phyloP scores from a whole-genome alignment of 2,329 filamentous ascomycete genomes.

The Cordyceps tenuipes region DNA sequence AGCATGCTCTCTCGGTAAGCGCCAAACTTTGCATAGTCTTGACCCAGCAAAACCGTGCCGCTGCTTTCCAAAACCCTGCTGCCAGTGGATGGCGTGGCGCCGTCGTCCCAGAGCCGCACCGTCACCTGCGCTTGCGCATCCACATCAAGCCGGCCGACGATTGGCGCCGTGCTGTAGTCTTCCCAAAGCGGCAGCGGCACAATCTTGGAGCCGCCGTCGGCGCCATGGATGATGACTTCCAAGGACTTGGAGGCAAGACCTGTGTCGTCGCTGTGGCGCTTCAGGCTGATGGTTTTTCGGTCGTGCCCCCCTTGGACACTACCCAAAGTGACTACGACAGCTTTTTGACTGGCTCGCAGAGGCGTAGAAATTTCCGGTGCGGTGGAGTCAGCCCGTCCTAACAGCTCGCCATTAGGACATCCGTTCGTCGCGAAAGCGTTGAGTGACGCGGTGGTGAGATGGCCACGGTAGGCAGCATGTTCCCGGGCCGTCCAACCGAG shows the following conservation, averaged over 20 bases:
- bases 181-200: conserved; percentile 20
- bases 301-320: conserved; percentile 13
- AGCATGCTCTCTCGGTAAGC: conserved; percentile 23
- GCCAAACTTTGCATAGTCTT: conserved; percentile 19
- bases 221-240: conserved; percentile 11
- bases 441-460: conserved; percentile 20
- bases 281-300: conserved; percentile 1
- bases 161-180: conserved; percentile 17
- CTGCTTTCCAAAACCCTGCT: conserved; percentile 17
- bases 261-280: background rate
- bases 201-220: background rate
- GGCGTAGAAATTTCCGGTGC: background rate
- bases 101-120: conserved; percentile 17
- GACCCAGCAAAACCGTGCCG: conserved; percentile 21
- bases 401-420: background rate
- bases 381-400: background rate
- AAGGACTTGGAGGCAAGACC: background rate
- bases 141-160: conserved; percentile 17
- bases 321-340: conserved; percentile 13
- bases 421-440: background rate
- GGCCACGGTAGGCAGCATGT: conserved; percentile 26
- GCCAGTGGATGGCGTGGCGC: background rate
- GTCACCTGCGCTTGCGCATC: conserved; percentile 12
- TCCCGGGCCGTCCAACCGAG: conserved; percentile 27
- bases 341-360: background rate